Base-by-base conservation (phyloP, 2,329 filamentous ascomycete species). In the Coniochaeta ligniaria region DNA sequence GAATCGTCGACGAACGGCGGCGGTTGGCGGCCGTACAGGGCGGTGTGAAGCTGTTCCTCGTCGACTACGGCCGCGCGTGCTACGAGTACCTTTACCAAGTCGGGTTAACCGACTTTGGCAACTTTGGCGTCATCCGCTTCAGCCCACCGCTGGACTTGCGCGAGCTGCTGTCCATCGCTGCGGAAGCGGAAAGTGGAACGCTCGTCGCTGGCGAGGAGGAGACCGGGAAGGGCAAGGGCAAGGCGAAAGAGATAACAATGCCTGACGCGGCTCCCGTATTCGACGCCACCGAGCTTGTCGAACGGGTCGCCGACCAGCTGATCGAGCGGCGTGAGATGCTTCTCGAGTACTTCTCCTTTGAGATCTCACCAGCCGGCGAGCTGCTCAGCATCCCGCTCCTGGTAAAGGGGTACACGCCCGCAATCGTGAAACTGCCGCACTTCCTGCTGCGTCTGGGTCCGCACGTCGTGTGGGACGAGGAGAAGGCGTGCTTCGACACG, bases 21-120 rank as follows among this genome's bases (percentile, higher is more conserved):
- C 90, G 95, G 12, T 84, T 99, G 14, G 93, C 88, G n/a, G 92
- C 95, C 17, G 90, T 99, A 41, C 95, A 99, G 75, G 88, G 91
- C 38, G 95, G 94, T 16, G 89, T 98, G 9, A 96, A 93, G 71
- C 83, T 99, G 8, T 97, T 90, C 72, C 83, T 99, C 24, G 82
- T 99, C 59, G 95, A 99, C 74, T 99, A 99, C 70, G 95, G 92
- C 12, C 87, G 94, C 71, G 78, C 90, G 1, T 90, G 86, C 72
- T 90, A 87, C 63, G 94, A 98, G 68, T 96, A 94, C 72, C 96
- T 98, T 73, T 99, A 99, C 76, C 95, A 99, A 75, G 77, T 98
- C 22, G 94, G 92, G 0, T 82, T 99, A 38, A 96, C 92, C 0
- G 92, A 99, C 70, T 99, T 99, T 74, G 92, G 90, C 1, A 99